A percentile compares a stretch with the other conserved stretches of the same genome.
These are phyloP conservation scores for Apiospora arundinis DNA, from an alignment of 2,329 filamentous ascomycete species.

Conservation along the genomic window DNA sequence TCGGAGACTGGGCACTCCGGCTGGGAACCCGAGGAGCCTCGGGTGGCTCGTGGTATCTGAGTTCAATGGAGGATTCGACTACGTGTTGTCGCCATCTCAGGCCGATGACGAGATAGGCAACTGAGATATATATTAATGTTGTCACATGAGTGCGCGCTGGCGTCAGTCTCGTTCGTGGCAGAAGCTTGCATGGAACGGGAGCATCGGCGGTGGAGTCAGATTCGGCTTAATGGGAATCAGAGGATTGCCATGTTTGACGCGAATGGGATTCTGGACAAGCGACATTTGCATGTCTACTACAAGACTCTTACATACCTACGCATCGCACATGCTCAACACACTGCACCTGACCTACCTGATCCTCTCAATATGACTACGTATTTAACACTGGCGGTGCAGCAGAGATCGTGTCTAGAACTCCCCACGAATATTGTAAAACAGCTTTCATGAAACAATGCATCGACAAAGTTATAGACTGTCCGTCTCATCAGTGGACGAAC, in stretches of 20 bases:
- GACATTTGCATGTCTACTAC: not conserved
- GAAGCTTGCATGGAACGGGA: slow-evolving; percentile 4
- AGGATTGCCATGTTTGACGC: not conserved
- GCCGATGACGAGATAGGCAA: not conserved
- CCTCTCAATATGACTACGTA: not conserved
- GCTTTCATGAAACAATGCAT: not conserved
- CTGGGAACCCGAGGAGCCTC: slow-evolving; percentile 1
- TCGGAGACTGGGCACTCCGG: not conserved
- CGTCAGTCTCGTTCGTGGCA: not conserved
- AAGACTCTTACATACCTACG: not conserved
- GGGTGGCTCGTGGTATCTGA: slow-evolving; percentile 9
- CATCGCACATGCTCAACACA: not conserved
- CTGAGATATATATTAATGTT: not conserved
- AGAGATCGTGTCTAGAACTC: not conserved
- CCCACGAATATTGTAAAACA: not conserved
- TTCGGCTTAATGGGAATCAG: not conserved
- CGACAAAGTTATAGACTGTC: not conserved
- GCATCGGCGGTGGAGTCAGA: not conserved
- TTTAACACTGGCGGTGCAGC: not conserved
- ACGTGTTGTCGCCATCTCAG: not conserved
- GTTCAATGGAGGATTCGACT: not conserved
- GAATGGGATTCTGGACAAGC: not conserved
- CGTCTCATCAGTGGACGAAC: not conserved
- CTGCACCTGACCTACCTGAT: not conserved
- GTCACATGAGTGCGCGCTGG: not conserved